These are phyloP conservation scores for Lumnitzera racemosa DNA, from an alignment of 345 rosid species.

Conservation along the genomic window DNA sequence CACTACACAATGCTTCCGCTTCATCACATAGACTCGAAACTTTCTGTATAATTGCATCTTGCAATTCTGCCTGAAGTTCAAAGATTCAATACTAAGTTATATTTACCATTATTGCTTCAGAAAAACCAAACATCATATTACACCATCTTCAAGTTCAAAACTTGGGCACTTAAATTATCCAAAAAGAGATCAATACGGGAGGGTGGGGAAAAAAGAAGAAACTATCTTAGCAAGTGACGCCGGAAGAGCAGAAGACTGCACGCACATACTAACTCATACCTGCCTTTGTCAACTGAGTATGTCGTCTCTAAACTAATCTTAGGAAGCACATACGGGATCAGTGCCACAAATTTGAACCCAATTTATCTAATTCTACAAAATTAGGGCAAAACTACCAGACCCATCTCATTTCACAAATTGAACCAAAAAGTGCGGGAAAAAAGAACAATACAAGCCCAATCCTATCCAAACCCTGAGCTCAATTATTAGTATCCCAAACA, in stretches of 20 bases:
- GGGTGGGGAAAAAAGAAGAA: no score
- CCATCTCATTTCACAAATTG: neutral
- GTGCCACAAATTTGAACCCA: neutral
- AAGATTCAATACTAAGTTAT: slow-evolving; percentile 2
- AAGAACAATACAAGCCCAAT: neutral
- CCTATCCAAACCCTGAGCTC: neutral
- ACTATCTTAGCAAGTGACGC: no score
- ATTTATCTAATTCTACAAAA: neutral
- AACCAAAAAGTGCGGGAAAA: neutral
- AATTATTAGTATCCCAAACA: neutral
- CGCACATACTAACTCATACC: no score
- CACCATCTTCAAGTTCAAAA: no score
- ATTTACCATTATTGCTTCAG: no score
- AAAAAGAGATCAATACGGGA: no score
- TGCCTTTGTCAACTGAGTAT: no score
- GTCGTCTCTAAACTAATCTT: no score
- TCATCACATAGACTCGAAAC: slow-evolving; percentile 53
- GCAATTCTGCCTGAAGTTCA: slow-evolving; percentile 50
- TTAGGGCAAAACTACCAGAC: neutral
- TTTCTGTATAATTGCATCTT: slow-evolving; percentile 44
- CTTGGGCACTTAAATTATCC: no score
- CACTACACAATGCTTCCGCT: slow-evolving; percentile 50
- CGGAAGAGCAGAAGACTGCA: no score
- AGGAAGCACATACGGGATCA: no score
- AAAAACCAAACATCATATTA: no score